Base-by-base conservation (phyloP, 257 asterid genomes). In the Nyctanthes arbortristis region DNA sequence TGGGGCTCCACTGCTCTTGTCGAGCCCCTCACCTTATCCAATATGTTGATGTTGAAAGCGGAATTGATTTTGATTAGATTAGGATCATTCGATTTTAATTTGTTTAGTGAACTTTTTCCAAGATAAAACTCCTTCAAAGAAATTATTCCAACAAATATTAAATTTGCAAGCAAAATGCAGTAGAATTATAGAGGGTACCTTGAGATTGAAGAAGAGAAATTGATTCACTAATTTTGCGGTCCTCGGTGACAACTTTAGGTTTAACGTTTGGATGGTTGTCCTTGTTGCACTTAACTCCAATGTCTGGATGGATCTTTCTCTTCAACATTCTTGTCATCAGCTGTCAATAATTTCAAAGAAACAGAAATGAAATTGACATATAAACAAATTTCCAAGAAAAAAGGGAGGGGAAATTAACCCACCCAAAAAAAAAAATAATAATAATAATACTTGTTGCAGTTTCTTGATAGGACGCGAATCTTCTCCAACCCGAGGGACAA, bases 301-400 rank as follows among this genome's bases (percentile, higher is more conserved):
- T 40, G 31, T 85, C 92, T 0, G 94, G 95, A 59, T 89, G 95
- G 69, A 89, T 75, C 85, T 89, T 89, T 71, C 76, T 84, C 75
- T 71, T 87, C 87, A 87, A 55, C 86, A 86, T 83, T 79, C 75
- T 84, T 56, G 88, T 75, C 81, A 87, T 75, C 81, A 87, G 14
- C 96, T 87, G 33, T 39, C 16, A 62, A 36, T 36, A 22, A 69
- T 11, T 36, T 4, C 2, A 12, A 3, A 37, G 7, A 32, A 5
- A 18, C 5, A 20, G 16, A 10, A 32, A 5, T 40, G 31, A 16
- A 9, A 7, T 22, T 22, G 5, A 14, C 25, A 30, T 29, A 12
- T 24, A 54, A n/a, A 12, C n/a, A n/a, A n/a, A n/a, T n/a, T n/a
- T n/a, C n/a, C n/a, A 28, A 20, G 14, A 13, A 49, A 40, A n/a